phyloP scores from a whole-genome alignment of 2,329 filamentous ascomycete genomes.

The Pseudogymnoascus sp. region DNA sequence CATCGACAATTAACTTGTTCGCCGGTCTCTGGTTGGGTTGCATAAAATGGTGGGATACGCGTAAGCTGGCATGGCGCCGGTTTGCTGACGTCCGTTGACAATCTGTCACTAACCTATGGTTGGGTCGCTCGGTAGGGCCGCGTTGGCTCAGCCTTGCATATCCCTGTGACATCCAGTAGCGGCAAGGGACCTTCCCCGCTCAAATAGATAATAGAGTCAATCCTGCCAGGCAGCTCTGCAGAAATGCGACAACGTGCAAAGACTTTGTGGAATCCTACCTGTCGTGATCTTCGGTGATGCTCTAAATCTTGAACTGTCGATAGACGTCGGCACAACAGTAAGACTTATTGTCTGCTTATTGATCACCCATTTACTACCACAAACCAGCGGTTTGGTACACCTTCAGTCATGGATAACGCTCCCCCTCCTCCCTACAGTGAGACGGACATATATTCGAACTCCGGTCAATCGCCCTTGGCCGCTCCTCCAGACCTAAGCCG shows the following conservation, averaged over 20 bases:
- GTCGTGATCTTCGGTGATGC: slow-evolving; percentile 4
- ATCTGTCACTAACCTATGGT: not conserved
- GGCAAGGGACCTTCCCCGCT: slow-evolving; percentile 4
- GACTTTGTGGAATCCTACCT: not conserved
- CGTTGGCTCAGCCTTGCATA: slow-evolving; percentile 3
- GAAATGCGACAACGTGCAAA: slow-evolving; percentile 4
- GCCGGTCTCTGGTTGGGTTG: not conserved
- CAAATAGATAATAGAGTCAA: slow-evolving; percentile 7
- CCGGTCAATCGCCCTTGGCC: slow-evolving; percentile 26
- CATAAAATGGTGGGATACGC: not conserved
- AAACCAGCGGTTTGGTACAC: not conserved
- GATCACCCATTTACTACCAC: not conserved
- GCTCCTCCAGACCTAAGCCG: slow-evolving; percentile 21
- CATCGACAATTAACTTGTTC: not conserved
- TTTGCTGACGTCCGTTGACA: not conserved
- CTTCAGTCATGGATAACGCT: slow-evolving; percentile 27
- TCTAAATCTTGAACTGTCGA: not conserved
- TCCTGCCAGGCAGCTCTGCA: slow-evolving; percentile 7
- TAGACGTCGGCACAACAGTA: not conserved
- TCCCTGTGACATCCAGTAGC: slow-evolving; percentile 1
- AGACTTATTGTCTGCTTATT: not conserved
- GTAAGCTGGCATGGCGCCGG: not conserved
- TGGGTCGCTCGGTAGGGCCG: not conserved
- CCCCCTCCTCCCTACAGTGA: slow-evolving; percentile 53
- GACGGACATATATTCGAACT: slow-evolving; percentile 47